Conservation (phyloP, 2,329 filamentous ascomycete species). For the Fusarium vanettenii region DNA sequence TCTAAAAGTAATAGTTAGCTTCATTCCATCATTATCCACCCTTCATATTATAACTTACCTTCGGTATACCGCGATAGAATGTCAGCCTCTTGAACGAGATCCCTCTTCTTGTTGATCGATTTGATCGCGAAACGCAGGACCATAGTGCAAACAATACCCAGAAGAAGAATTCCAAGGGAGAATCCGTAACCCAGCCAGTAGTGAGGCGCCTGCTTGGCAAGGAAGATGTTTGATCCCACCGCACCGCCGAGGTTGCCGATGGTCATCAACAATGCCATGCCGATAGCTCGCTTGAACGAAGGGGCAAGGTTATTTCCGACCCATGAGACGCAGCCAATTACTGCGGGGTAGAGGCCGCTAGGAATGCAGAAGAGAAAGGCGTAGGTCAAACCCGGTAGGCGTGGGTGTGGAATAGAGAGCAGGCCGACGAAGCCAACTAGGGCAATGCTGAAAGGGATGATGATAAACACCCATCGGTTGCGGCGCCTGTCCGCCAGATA, state of each 20-base stretch:
- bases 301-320: not conserved
- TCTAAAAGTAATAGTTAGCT: not conserved
- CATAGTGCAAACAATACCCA: not conserved
- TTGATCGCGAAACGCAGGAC: not conserved
- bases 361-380: not conserved
- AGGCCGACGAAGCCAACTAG: not conserved
- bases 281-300: not conserved
- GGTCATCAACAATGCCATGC: not conserved
- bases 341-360: not conserved
- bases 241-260: not conserved
- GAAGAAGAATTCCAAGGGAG: not conserved
- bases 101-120: not conserved
- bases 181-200: not conserved
- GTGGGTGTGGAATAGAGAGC: not conserved
- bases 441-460: not conserved
- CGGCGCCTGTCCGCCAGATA: not conserved
- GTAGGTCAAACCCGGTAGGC: not conserved
- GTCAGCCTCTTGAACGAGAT: not conserved
- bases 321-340: not conserved
- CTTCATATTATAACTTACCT: not conserved
- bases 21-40: not conserved
- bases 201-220: not conserved
- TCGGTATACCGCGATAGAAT: not conserved
- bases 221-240: constrained; percentile 1
- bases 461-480: not conserved